phyloP scores from a whole-genome alignment of 176 grass and related monocot genomes.

The Aegilops sharonensis region DNA sequence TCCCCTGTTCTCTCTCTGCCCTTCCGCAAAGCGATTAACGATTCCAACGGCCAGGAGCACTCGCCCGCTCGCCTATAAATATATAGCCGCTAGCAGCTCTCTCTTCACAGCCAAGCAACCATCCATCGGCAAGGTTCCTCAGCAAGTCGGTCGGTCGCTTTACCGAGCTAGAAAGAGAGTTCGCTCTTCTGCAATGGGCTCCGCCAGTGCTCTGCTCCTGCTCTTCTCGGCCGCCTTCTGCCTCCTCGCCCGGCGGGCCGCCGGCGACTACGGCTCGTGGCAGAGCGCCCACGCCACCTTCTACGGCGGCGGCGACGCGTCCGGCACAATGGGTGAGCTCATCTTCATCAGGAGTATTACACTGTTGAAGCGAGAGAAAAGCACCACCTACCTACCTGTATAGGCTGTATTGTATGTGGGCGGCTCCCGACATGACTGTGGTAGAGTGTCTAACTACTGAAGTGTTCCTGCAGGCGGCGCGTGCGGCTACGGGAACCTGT shows the following conservation, averaged over 20 bases:
- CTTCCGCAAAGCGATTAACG: conserved; percentile 37
- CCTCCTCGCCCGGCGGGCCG: conserved; percentile 25
- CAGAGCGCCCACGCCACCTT: conserved; percentile 82
- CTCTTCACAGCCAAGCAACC: conserved; percentile 67
- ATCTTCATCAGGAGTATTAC: not conserved
- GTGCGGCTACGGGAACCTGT: conserved; percentile 25
- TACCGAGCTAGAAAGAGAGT: not conserved
- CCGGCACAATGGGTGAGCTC: conserved; percentile 77
- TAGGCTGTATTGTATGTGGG: not conserved
- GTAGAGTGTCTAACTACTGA: not conserved
- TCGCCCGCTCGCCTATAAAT: conserved; percentile 48
- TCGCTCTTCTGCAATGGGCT: conserved; percentile 38
- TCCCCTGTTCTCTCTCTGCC: not conserved
- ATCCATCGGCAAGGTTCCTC: conserved; percentile 17
- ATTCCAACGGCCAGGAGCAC: conserved; percentile 52
- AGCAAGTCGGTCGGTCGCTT: not conserved
- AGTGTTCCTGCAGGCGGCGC: conserved; percentile 30
- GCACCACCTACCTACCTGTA: no score
- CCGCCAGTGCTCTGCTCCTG: conserved; percentile 34
- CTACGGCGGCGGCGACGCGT: conserved; percentile 80
- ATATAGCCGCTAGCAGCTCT: conserved; percentile 26
- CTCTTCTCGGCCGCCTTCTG: conserved; percentile 35
- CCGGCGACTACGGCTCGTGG: conserved; percentile 59
- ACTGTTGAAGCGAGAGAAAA: not conserved
- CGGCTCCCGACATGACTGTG: no score